These are phyloP conservation scores for Medicago ruthenica DNA, from an alignment of 306 rosid species.

Conservation along the genomic window DNA sequence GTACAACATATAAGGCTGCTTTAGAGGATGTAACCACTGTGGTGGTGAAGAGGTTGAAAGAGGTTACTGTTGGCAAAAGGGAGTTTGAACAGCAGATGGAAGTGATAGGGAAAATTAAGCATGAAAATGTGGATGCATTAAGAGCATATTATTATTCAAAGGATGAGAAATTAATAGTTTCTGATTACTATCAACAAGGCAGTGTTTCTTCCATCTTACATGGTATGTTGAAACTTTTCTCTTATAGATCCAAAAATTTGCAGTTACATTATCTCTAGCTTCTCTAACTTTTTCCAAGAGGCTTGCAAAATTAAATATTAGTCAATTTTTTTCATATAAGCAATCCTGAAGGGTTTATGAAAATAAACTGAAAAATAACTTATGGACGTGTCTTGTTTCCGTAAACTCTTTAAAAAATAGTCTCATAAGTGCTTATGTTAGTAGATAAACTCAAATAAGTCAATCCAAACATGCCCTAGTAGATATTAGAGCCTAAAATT, in stretches of 20 bases:
- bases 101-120: slow-evolving; percentile 71
- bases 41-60: slow-evolving; percentile 90
- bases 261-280: slow-evolving; percentile 1
- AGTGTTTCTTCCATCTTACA: slow-evolving; percentile 78
- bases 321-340: no score
- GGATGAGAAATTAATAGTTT: slow-evolving; percentile 86
- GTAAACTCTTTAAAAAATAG: no score
- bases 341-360: no score
- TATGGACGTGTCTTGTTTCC: no score
- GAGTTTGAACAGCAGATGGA: slow-evolving; percentile 92
- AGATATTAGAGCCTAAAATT: background rate
- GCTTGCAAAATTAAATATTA: background rate
- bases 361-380: no score
- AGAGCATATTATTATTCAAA: slow-evolving; percentile 91
- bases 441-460: no score
- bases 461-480: no score
- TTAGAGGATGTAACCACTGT: slow-evolving; percentile 81
- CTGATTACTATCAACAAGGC: slow-evolving; percentile 73
- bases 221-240: slow-evolving; percentile 53
- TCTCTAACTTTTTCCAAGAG: slow-evolving; percentile 17
- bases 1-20: slow-evolving; percentile 90
- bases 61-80: slow-evolving; percentile 70
- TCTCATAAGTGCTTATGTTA: no score
- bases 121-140: slow-evolving; percentile 73
- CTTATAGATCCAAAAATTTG: background rate